These are phyloP conservation scores for Alternaria arborescens DNA, from an alignment of 2,329 filamentous ascomycete genomes.

Conservation along the genomic window DNA sequence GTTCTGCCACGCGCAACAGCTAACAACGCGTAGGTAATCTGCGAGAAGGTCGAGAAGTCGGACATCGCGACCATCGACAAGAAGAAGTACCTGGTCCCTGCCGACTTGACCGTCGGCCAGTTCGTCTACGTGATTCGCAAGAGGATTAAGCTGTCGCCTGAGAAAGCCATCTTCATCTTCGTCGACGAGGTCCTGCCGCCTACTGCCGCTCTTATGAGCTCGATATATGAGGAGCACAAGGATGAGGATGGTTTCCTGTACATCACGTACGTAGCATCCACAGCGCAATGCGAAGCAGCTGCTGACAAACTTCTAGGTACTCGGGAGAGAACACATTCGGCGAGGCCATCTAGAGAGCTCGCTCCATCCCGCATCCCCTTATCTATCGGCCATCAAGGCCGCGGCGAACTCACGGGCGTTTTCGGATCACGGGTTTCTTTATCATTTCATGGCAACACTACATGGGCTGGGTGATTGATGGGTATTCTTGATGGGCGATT, in stretches of 20 bases:
- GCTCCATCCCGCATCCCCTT: slow-evolving; percentile 21
- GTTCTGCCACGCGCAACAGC: slow-evolving; percentile 15
- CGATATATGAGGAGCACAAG: slow-evolving; percentile 99
- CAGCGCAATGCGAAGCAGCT: neutral
- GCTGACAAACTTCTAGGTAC: slow-evolving; percentile 65
- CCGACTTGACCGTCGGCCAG: slow-evolving; percentile 97
- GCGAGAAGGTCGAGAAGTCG: slow-evolving; percentile 99
- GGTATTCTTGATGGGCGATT: slow-evolving; percentile 21
- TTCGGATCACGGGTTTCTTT: slow-evolving; percentile 38
- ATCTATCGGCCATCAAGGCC: slow-evolving; percentile 32
- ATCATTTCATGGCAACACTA: slow-evolving; percentile 29
- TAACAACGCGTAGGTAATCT: slow-evolving; percentile 78
- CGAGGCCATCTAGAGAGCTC: slow-evolving; percentile 50
- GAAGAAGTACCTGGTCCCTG: slow-evolving; percentile 99
- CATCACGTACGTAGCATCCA: slow-evolving; percentile 75
- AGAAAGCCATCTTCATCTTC: slow-evolving; percentile 99
- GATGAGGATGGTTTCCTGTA: slow-evolving; percentile 89
- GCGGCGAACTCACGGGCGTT: slow-evolving; percentile 42
- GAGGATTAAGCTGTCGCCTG: slow-evolving; percentile 98
- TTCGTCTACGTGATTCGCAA: slow-evolving; percentile 99
- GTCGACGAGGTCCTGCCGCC: slow-evolving; percentile 97
- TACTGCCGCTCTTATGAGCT: slow-evolving; percentile 97
- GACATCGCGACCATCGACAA: slow-evolving; percentile 99
- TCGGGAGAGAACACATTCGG: slow-evolving; percentile 99
- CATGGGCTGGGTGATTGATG: slow-evolving; percentile 27